Evolutionary conservation across 257 asterid species (phyloP), one percentile per base, ranked within the genome.

Genomic region (Primulina tabacum): DNA sequence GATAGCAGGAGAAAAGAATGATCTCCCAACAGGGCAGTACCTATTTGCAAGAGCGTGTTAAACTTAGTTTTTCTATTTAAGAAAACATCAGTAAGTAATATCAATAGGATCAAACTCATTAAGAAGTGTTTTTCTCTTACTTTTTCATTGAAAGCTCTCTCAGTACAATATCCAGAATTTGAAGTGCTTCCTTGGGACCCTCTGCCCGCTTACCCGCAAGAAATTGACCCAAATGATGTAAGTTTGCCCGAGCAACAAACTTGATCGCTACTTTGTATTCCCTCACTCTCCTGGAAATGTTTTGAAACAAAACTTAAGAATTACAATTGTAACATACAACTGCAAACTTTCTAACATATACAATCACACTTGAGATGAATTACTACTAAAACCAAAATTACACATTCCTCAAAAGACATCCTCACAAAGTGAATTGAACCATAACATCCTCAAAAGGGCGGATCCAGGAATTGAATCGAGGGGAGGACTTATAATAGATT

Each of bases 161-260:
- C 62, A 95, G 71, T 67, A 95, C 99, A 79, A 92, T 89, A 75
- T 95, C 98, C 28, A 95, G 92, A 80, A 95, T 92, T 75, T 95
- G 95, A 79, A 95, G 95, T 43, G 97, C 95, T 66, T 95, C 98
- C 72, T 83, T 88, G 6, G 98, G 99, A 63, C 96, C 90, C 71
- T 95, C 99, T 1, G 95, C 92, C 1, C 96, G 86, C 77, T 88
- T 92, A 12, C 99, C 98, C n/a, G 97, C 92, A 72, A 95, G 98
- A 81, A 95, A 95, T 80, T 95, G 88, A 55, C 90, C 90, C 63
- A 95, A 76, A 68, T 95, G 98, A 75, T 95, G 93, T 75, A 95
- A 80, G 74, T 87, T 92, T 14, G 99, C 92, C 64, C 86, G 84
- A 0, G 98, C 96, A 2, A 85, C 99, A 70, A 88, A 95, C 85